Evolutionary conservation across 169 alveolate genomes (phyloP), one percentile per base, ranked within the genome.

Genomic region (Theileria equi): DNA sequence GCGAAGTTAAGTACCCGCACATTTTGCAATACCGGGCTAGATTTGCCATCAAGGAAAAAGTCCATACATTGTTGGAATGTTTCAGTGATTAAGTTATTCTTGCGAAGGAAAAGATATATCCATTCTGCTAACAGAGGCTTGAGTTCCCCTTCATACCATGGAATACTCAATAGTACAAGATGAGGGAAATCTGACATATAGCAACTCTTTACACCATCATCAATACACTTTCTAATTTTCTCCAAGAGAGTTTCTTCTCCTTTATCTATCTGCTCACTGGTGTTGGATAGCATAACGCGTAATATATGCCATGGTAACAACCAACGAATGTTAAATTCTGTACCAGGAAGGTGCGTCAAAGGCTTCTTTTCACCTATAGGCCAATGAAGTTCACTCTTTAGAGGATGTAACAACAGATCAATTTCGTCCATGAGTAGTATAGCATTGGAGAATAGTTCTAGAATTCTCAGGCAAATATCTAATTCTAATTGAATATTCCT

Each of bases 311-410:
- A 91, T 19, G 94, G 94, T 55, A 91, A 65, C 77, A 82, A 57
- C 91, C 95, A 89, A 5, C 96, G 79, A 25, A 76, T 67, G 45
- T 77, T 41, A 63, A 62, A 68, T 21, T 77, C 86, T 26, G 66
- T 36, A 40, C 53, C 41, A 34, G 45, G 48, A 47, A 77, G 62
- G 38, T 74, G 84, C 41, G 43, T 50, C 61, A 74, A 21, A 7
- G 92, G 89, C 35, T 47, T 54, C 74, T 89, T 91, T 31, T 61
- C 76, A 1, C 98, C 98, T 38, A 92, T 73, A 2, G 98, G 98
- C 98, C 98, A 94, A 53, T 92, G 96, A 57, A 94, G 82, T 62
- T 94, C 98, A 47, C 95, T 89, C 80, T 88, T 92, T 38, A 94
- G 82, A 23, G 98, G 98, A 50, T 94, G 96, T 63, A 94, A 80